A percentile compares a stretch with the other conserved stretches of the same genome.
phyloP scores from a whole-genome alignment of 1,139 yeast genomes.

The Suhomyces anneliseae region DNA sequence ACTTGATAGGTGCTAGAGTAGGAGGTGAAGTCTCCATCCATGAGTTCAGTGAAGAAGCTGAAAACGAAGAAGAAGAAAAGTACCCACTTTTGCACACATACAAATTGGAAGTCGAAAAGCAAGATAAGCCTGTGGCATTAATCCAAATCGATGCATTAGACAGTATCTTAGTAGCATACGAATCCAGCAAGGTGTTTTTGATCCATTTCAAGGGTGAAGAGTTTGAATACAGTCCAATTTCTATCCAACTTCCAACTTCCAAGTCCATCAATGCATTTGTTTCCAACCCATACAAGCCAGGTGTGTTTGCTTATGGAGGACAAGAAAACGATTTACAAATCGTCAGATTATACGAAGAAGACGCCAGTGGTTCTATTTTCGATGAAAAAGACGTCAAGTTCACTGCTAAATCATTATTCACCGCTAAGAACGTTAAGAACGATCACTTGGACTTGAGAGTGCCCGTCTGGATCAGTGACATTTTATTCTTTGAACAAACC shows the following conservation, averaged over 20 bases:
- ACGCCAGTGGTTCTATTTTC: conserved; percentile 20
- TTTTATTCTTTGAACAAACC: conserved; percentile 43
- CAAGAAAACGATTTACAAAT: conserved; percentile 66
- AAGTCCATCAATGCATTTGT: conserved; percentile 51
- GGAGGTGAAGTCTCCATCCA: conserved; percentile 45
- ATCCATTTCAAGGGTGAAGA: conserved; percentile 32
- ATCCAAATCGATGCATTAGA: conserved; percentile 28
- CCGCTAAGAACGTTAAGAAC: conserved; percentile 64
- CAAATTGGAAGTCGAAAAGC: conserved; percentile 21
- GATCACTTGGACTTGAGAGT: conserved; percentile 64
- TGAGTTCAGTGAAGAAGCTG: conserved; percentile 22
- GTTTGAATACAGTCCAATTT: conserved; percentile 32
- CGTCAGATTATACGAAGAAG: conserved; percentile 38
- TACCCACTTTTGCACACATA: conserved; percentile 27
- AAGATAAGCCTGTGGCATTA: conserved; percentile 37
- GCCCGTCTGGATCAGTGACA: conserved; percentile 63
- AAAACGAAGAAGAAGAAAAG: conserved; percentile 13
- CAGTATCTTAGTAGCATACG: conserved; percentile 40
- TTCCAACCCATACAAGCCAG: conserved; percentile 42
- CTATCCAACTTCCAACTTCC: conserved; percentile 29
- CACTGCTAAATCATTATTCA: conserved; percentile 40
- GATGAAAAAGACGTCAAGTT: conserved; percentile 14
- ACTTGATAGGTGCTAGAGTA: conserved; percentile 42
- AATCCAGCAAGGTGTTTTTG: conserved; percentile 51
- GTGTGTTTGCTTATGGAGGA: conserved; percentile 70